Evolutionary conservation across 2,329 filamentous ascomycete species (phyloP), one percentile per base, ranked within the genome.

Genomic region (Cordyceps cicadae): DNA sequence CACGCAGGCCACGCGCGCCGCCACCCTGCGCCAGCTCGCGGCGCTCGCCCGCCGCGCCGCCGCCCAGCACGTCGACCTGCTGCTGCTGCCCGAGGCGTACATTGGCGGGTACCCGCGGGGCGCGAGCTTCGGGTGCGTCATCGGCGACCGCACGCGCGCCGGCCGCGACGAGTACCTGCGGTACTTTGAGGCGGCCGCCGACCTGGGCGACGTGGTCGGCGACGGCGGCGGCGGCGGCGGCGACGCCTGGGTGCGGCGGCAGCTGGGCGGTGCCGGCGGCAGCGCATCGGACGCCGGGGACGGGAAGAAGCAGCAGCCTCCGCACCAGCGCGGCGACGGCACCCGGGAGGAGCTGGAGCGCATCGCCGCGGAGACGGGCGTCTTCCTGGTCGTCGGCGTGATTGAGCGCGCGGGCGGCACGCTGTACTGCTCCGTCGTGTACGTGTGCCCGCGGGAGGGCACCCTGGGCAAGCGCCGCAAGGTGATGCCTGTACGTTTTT

Each of bases 81-180:
- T 97, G 32, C 84, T 97, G 57, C 92, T 97, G 63, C 93, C 93
- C 0, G 92, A 97, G 77, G 92, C 92, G 24, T 96, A 91, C 70
- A 81, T 97, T 1, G 93, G 93, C 52, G 93, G 92, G 1, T 97
- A 97, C 70, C 93, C 93, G 19, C 87, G 92, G 12, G 91, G 88
- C 19, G 87, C 87, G 64, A 78, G 79, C 55, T 96, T 96, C 68
- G 92, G 92, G 5, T 86, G 85, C 52, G 80, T 83, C 1, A 80
- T 96, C 6, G 92, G 92, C 4, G 79, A 81, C 17, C 86, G 92
- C 43, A 80, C 82, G 0, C 77, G 81, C 3, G 77, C 80, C 54
- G 92, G 92, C 5, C 83, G 92, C 19, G 90, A 96, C 29, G 90
- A 95, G 68, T 97, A 87, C 70, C 80, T 92, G 11, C 76, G 81